These are phyloP conservation scores for Cytospora paraplurivora DNA, from an alignment of 2,329 filamentous ascomycete genomes.

Conservation along the genomic window DNA sequence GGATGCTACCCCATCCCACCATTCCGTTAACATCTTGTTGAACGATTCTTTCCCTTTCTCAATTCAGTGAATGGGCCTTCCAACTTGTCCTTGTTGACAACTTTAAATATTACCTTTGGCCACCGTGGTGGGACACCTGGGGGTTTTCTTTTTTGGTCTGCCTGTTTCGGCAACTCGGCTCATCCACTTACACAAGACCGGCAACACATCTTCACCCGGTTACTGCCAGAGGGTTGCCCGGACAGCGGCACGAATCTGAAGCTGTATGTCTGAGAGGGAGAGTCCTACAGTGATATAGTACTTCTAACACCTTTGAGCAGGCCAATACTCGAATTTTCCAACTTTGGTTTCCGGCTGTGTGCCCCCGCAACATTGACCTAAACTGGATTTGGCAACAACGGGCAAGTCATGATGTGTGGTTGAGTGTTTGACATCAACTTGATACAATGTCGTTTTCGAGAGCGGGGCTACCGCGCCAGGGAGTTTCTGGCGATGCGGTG, in stretches of 20 bases:
- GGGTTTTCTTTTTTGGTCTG: constrained; percentile 10
- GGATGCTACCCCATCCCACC: constrained; percentile 28
- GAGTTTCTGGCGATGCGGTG: constrained; percentile 32
- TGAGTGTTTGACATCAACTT: constrained; percentile 29
- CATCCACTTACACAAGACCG: constrained; percentile 24
- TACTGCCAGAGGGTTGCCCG: constrained; percentile 2
- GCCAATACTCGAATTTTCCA: not conserved
- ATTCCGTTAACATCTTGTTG: constrained; percentile 27
- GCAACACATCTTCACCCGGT: constrained; percentile 29
- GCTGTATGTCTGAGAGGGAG: not conserved
- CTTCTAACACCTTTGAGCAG: constrained; percentile 6
- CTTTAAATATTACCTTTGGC: constrained; percentile 17
- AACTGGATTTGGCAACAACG: constrained; percentile 27
- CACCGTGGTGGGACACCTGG: constrained; percentile 18
- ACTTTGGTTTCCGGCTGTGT: constrained; percentile 2
- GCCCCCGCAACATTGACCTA: constrained; percentile 9
- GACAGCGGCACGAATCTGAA: not conserved
- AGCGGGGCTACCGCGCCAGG: constrained; percentile 34
- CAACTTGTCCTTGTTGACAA: constrained; percentile 4
- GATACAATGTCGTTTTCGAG: constrained; percentile 39
- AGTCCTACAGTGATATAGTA: constrained; percentile 17
- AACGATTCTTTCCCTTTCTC: constrained; percentile 16
- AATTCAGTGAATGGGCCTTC: constrained; percentile 15
- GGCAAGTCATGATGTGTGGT: constrained; percentile 23
- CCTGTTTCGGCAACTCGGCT: constrained; percentile 14